phyloP scores from a whole-genome alignment of 345 rosid genomes.

The Heritiera fomes region DNA sequence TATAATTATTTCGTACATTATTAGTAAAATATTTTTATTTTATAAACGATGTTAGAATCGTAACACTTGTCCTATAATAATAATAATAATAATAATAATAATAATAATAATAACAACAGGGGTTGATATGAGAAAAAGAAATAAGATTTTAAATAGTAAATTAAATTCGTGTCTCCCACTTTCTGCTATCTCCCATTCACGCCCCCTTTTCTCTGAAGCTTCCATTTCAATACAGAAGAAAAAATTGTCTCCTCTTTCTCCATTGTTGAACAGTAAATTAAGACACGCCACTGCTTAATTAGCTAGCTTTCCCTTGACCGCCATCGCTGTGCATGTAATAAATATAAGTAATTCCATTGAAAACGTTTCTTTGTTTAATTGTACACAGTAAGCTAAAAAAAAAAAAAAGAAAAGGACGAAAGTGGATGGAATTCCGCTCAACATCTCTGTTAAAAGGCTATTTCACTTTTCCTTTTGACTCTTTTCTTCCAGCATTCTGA shows the following conservation, averaged over 20 bases:
- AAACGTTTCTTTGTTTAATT: background rate
- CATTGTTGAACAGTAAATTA: conserved; percentile 4
- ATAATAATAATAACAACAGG: background rate
- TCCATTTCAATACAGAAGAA: background rate
- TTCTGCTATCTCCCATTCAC: background rate
- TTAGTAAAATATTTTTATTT: too few species aligned
- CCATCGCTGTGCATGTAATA: too few species aligned
- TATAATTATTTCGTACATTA: too few species aligned
- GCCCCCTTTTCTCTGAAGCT: background rate
- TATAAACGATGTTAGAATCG: too few species aligned
- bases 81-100: too few species aligned
- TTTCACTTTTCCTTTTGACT: too few species aligned
- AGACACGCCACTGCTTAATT: conserved; percentile 2
- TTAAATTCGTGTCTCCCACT: conserved; percentile 33
- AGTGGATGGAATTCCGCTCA: conserved; percentile 16
- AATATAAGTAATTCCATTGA: background rate
- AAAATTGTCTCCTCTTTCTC: background rate
- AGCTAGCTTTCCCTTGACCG: background rate
- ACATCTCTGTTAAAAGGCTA: background rate
- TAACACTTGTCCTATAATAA: too few species aligned
- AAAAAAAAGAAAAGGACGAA: background rate
- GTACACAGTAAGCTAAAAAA: background rate
- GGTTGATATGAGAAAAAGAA: background rate
- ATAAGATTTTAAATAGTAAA: background rate
- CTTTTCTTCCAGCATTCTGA: too few species aligned